A percentile compares a stretch with the other conserved stretches of the same genome.
These are phyloP conservation scores for Xylaria polymorpha DNA, from an alignment of 2,329 filamentous ascomycete genomes.

Conservation along the genomic window DNA sequence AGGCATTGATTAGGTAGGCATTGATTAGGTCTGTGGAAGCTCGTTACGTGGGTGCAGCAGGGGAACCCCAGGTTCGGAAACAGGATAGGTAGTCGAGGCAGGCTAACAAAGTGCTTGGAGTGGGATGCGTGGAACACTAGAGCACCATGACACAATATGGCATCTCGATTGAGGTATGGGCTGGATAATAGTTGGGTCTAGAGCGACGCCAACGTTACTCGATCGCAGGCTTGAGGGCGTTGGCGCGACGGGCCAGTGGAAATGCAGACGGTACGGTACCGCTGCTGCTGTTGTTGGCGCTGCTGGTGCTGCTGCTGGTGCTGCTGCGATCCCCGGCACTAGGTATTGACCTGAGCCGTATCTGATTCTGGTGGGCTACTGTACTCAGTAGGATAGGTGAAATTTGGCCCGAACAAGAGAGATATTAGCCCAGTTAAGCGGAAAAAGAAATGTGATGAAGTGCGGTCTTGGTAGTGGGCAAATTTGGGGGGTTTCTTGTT, in stretches of 20 bases:
- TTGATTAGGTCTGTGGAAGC: slow-evolving; percentile 30
- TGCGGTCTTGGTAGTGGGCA: slow-evolving; percentile 20
- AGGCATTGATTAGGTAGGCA: slow-evolving; percentile 32
- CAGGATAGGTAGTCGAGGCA: slow-evolving; percentile 27
- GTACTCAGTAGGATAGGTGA: not conserved
- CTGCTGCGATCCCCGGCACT: slow-evolving; percentile 17
- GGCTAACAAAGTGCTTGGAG: slow-evolving; percentile 24
- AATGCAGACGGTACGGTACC: slow-evolving; percentile 7
- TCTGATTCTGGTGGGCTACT: not conserved
- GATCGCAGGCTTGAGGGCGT: slow-evolving; percentile 24
- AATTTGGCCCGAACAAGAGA: slow-evolving; percentile 2
- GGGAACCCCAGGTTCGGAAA: slow-evolving; percentile 32
- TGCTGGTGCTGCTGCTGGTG: not conserved
- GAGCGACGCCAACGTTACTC: slow-evolving; percentile 39
- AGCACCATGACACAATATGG: slow-evolving; percentile 37
- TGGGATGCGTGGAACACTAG: slow-evolving; percentile 32
- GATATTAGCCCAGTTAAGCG: slow-evolving; percentile 29
- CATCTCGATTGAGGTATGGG: slow-evolving; percentile 30
- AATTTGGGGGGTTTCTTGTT: slow-evolving; percentile 33
- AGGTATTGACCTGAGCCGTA: slow-evolving; percentile 8
- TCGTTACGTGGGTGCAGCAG: slow-evolving; percentile 35
- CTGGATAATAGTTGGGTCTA: slow-evolving; percentile 31
- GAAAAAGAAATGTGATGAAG: slow-evolving; percentile 22
- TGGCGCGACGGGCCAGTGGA: slow-evolving; percentile 33
- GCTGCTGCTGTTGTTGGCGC: not conserved